Evolutionary conservation across 805 yeast genomes (phyloP), one percentile per base, ranked within the genome.

Genomic region (Candida cerambycidarum): DNA sequence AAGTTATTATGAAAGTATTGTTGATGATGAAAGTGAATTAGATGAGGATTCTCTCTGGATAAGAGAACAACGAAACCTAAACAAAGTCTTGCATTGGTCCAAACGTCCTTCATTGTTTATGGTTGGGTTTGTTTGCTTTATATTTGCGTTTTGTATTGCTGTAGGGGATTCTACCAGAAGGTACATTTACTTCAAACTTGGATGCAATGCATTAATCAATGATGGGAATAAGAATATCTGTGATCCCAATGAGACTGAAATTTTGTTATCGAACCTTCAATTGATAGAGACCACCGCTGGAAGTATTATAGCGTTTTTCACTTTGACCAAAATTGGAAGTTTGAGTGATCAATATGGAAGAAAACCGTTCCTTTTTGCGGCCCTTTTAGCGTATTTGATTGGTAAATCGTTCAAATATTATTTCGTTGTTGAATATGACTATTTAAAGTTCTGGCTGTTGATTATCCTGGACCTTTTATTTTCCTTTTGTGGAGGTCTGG

Each of bases 401-500:
- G 66, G 66, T 1, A 54, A 55, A 43, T 19, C 47, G 17, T 25
- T 51, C 6, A 50, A 56, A 42, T 63, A 52, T 45, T 49, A 44
- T 6, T 46, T 66, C 16, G 58, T 67, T 62, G 39, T 51, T 12
- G 43, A 52, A 14, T 65, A 41, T 18, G 45, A 51, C 11, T 44
- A 48, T 25, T 69, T 75, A 43, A 58, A 62, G 19, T 61, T 71
- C 24, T 45, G 48, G 10, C 46, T 56, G 21, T 67, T 80, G 47
- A 59, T 84, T 1, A 25, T 71, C 0, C 63, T 77, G 2, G 72
- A 72, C 11, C 44, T 75, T 1, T 27, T 83, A 1, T 73, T 71
- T 23, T 71, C 80, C 18, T 40, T 75, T 3, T 76, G 82, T n/a
- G 96, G 96, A 17, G 84, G 89, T 0, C 38, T 75, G 7, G 61